These are phyloP conservation scores for Coemansia sp. DNA, from an alignment of 192 early-diverging fungal genomes.

Conservation along the genomic window DNA sequence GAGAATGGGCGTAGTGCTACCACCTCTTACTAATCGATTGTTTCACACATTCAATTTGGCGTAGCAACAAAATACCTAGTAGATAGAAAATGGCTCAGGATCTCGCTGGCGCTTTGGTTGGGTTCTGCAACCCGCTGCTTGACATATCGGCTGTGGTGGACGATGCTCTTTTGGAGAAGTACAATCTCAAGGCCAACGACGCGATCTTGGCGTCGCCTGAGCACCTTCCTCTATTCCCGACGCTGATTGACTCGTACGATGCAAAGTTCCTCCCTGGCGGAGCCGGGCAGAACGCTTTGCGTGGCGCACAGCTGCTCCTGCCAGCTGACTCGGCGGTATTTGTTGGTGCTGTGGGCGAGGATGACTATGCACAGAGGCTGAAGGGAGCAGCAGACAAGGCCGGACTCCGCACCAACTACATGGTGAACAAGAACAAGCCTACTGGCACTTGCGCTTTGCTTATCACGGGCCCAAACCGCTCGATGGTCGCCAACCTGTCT, in stretches of 20 bases:
- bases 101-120: conserved; percentile 67
- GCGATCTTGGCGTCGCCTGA: conserved; percentile 90
- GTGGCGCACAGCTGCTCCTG: conserved; percentile 86
- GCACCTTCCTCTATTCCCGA: conserved; percentile 83
- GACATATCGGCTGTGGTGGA: conserved; percentile 89
- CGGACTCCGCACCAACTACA: conserved; percentile 88
- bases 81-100: conserved; percentile 31
- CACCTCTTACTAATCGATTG: neutral
- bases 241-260: conserved; percentile 68
- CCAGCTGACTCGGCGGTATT: conserved; percentile 86
- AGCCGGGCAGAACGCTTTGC: conserved; percentile 93
- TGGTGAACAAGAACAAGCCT: conserved; percentile 67
- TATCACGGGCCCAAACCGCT: conserved; percentile 86
- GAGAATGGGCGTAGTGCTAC: neutral
- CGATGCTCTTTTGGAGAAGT: conserved; percentile 76
- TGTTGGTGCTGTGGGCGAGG: conserved; percentile 89
- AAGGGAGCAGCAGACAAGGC: conserved; percentile 75
- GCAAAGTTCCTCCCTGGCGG: conserved; percentile 93
- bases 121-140: conserved; percentile 96
- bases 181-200: conserved; percentile 89
- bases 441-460: conserved; percentile 96
- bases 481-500: conserved; percentile 89
- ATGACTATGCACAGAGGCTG: conserved; percentile 75
- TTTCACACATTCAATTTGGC: neutral
- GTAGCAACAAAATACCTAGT: neutral